Conservation (phyloP, 2,329 filamentous ascomycete genomes). For the Curvularia hawaiiensis region DNA sequence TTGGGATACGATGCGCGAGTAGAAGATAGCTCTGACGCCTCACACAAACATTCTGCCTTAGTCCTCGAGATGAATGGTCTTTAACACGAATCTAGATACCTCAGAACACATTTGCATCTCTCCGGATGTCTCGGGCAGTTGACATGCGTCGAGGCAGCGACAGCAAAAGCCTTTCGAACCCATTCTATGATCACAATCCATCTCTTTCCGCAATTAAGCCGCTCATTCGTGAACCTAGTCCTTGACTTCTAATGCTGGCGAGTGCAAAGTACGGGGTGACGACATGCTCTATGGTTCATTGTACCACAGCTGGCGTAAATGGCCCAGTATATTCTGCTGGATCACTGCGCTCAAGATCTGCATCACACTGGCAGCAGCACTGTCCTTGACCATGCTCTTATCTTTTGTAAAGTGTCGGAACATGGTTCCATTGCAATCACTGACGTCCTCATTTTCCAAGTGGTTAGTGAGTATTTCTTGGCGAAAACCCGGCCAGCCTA, state of each 20-base stretch:
- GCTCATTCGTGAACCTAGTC: neutral
- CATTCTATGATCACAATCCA: neutral
- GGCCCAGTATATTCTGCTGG: slow-evolving; percentile 15
- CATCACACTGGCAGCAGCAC: slow-evolving; percentile 17
- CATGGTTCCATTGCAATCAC: slow-evolving; percentile 38
- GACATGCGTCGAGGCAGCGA: neutral
- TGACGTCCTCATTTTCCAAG: slow-evolving; percentile 1
- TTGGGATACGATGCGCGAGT: slow-evolving; percentile 19
- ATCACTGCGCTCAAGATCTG: slow-evolving; percentile 19
- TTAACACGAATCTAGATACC: neutral
- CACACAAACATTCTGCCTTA: neutral
- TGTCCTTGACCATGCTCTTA: slow-evolving; percentile 21
- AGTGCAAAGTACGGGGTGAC: neutral
- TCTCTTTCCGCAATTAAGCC: slow-evolving; percentile 3
- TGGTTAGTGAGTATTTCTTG: slow-evolving; percentile 19
- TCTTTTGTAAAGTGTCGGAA: slow-evolving; percentile 32
- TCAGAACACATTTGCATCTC: neutral
- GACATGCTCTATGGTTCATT: slow-evolving; percentile 15
- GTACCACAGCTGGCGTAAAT: slow-evolving; percentile 16
- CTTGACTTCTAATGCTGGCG: slow-evolving; percentile 1
- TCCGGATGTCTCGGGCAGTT: neutral
- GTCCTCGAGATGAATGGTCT: neutral
- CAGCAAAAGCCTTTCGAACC: neutral
- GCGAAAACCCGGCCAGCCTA: slow-evolving; percentile 39
- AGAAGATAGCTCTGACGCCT: slow-evolving; percentile 22